These are phyloP conservation scores for Neltuma alba DNA, from an alignment of 306 rosid species.

Conservation along the genomic window DNA sequence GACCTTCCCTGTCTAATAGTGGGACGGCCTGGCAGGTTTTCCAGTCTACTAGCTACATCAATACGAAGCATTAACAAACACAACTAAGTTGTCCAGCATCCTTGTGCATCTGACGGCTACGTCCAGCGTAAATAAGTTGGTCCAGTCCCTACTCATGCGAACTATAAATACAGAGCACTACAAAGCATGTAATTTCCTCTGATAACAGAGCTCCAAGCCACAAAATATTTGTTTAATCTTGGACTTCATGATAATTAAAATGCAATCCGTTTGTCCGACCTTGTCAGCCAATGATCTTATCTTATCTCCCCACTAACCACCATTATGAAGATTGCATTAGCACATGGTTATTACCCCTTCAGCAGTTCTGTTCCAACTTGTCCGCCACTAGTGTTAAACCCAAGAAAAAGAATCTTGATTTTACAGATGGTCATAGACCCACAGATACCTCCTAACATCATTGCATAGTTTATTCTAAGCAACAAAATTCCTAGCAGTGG, in stretches of 20 bases:
- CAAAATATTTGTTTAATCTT: conserved; percentile 39
- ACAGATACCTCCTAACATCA: conserved; percentile 36
- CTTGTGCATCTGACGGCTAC: conserved; percentile 50
- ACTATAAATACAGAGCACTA: conserved; percentile 38
- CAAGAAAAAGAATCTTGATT: conserved; percentile 30
- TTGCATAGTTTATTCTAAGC: conserved; percentile 46
- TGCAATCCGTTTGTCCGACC: conserved; percentile 51
- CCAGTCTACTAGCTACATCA: background rate
- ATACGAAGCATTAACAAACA: conserved; percentile 28
- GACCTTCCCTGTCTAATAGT: background rate
- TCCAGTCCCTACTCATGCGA: conserved; percentile 30
- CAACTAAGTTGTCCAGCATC: conserved; percentile 43
- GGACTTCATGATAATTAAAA: conserved; percentile 44
- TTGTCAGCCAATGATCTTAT: conserved; percentile 24
- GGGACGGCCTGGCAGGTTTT: conserved; percentile 19
- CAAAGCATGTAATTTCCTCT: conserved; percentile 33
- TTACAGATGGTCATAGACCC: conserved; percentile 33
- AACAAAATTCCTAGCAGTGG: conserved; percentile 40
- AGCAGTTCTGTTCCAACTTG: conserved; percentile 38
- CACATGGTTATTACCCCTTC: conserved; percentile 37
- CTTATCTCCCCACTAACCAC: conserved; percentile 37
- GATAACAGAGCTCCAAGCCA: conserved; percentile 44
- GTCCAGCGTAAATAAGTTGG: conserved; percentile 39
- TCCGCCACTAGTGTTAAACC: conserved; percentile 37
- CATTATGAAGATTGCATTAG: conserved; percentile 37